Conservation (phyloP, 2,329 filamentous ascomycete species). For the Aspergillus clavatus region DNA sequence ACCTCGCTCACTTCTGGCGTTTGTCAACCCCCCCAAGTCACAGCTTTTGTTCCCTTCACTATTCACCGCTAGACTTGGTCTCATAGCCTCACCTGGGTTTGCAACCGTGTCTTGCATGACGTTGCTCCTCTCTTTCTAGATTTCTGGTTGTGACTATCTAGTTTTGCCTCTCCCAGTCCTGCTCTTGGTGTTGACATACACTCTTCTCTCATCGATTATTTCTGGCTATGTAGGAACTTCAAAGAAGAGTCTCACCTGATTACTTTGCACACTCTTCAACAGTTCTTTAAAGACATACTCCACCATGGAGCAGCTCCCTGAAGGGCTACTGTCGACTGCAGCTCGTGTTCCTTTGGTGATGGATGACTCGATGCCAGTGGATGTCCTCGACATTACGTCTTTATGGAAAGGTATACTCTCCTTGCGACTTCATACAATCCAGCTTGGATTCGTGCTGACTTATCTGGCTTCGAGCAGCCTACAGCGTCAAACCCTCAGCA, state of each 20-base stretch:
- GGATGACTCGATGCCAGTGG: constrained; percentile 32
- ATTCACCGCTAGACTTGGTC: background rate
- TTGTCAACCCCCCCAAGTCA: background rate
- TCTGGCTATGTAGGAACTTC: background rate
- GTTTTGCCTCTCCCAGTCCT: background rate
- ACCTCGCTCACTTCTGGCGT: background rate
- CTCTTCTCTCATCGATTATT: background rate
- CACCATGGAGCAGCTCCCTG: constrained; percentile 38
- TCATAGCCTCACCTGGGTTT: background rate
- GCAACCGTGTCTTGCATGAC: background rate
- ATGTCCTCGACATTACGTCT: constrained; percentile 39
- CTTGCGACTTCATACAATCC: background rate
- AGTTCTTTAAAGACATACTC: background rate
- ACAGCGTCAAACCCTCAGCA: constrained; percentile 42
- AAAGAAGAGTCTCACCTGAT: background rate
- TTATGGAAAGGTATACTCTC: constrained; percentile 47
- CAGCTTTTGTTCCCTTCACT: background rate
- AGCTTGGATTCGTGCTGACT: background rate
- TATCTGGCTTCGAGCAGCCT: constrained; percentile 34
- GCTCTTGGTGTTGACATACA: background rate
- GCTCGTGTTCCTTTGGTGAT: constrained; percentile 35
- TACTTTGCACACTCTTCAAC: background rate
- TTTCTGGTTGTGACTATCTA: background rate
- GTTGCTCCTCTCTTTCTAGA: background rate
- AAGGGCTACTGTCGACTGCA: constrained; percentile 41